Percentiles rank a stretch among this genome's conserved stretches.
phyloP scores from a whole-genome alignment of 306 rosid species.

The Lablab purpureus region DNA sequence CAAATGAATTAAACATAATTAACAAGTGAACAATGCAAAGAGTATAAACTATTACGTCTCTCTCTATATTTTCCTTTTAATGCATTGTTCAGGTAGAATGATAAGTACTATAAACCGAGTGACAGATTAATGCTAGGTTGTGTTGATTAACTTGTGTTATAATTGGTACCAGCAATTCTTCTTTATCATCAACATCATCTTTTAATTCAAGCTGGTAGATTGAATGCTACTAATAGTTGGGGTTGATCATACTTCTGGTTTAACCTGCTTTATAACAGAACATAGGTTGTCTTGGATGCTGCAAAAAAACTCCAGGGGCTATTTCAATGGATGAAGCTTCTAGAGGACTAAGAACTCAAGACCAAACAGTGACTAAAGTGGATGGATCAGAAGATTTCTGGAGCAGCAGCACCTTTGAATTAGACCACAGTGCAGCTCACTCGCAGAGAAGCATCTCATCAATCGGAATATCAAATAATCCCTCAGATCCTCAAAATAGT shows the following conservation, averaged over 20 bases:
- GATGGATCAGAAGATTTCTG: constrained; percentile 66
- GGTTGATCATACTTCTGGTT: constrained; percentile 55
- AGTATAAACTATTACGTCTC: constrained; percentile 2
- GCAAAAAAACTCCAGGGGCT: constrained; percentile 47
- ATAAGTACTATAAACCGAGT: constrained; percentile 11
- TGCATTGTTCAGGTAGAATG: background rate
- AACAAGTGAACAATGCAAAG: background rate
- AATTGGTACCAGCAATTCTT: background rate
- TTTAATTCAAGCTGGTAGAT: constrained; percentile 6
- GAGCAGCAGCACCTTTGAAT: constrained; percentile 73
- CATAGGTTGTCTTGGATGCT: constrained; percentile 82
- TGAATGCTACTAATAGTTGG: constrained; percentile 39
- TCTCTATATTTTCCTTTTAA: background rate
- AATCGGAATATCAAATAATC: constrained; percentile 49
- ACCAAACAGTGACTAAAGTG: constrained; percentile 52
- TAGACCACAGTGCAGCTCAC: constrained; percentile 63
- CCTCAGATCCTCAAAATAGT: constrained; percentile 57
- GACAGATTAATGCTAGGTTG: background rate
- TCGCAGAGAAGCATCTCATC: constrained; percentile 66
- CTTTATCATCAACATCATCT: background rate
- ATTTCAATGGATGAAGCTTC: constrained; percentile 57
- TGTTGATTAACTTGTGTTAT: constrained; percentile 6
- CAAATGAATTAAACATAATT: background rate
- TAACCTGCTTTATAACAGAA: constrained; percentile 74
- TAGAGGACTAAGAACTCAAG: constrained; percentile 54